Evolutionary conservation across 148 eudicot genomes (phyloP).

Genomic region (Rhododendron simsii): DNA sequence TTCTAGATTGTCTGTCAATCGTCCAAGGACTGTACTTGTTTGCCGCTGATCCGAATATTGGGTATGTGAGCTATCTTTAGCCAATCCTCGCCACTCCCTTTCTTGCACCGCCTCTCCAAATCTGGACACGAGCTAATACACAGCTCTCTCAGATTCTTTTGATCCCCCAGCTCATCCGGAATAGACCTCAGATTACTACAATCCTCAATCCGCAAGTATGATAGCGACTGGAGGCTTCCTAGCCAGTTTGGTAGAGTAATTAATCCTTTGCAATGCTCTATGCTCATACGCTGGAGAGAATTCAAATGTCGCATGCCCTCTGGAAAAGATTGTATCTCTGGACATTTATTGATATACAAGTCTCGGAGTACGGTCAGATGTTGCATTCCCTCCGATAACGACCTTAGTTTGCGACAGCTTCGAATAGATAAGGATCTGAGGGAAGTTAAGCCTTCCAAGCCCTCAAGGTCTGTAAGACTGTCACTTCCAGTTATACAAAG

Average conservation of each 20-base stretch:
- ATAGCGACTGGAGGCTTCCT: too few relatives aligned
- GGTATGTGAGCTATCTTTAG: neutral
- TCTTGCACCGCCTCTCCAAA: too few relatives aligned
- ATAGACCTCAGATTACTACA: too few relatives aligned
- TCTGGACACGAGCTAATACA: accelerated
- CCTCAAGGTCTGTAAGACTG: neutral
- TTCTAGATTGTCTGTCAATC: neutral
- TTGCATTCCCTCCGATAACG: too few relatives aligned
- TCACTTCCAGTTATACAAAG: accelerated
- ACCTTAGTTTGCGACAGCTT: too few relatives aligned
- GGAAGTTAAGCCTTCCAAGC: neutral
- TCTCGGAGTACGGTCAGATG: too few relatives aligned
- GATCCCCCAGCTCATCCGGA: too few relatives aligned
- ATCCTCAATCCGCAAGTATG: accelerated
- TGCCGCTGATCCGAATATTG: neutral
- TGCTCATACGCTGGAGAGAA: accelerated
- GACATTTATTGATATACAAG: accelerated
- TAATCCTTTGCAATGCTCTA: accelerated
- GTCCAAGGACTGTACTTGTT: neutral
- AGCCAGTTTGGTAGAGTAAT: too few relatives aligned
- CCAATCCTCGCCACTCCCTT: too few relatives aligned
- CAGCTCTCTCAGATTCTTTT: too few relatives aligned
- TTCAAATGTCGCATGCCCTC: too few relatives aligned
- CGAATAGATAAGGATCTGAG: neutral
- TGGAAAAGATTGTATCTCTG: too few relatives aligned